phyloP scores from a whole-genome alignment of 768 basidiomycete species.

The Boletus reticuloceps region DNA sequence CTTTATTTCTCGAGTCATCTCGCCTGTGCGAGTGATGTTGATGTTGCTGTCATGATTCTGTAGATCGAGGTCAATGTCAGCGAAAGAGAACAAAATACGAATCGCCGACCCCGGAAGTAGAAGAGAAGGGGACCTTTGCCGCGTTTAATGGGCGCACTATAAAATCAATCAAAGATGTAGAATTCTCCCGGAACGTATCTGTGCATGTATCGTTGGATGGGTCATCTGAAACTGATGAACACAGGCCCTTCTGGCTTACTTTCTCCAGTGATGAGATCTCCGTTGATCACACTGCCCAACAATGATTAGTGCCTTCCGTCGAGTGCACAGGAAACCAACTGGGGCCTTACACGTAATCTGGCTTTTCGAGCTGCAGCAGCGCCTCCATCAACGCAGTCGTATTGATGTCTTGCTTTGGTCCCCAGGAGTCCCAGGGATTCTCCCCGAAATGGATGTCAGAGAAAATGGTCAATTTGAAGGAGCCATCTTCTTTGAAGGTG shows the following conservation, averaged over 20 bases:
- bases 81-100: neutral
- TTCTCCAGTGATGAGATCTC: constrained; percentile 74
- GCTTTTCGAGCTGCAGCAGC: constrained; percentile 55
- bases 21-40: constrained; percentile 69
- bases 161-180: constrained; percentile 62
- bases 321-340: neutral
- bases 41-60: constrained; percentile 74
- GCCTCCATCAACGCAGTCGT: constrained; percentile 57
- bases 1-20: constrained; percentile 59
- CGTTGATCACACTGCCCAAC: constrained; percentile 57
- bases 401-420: constrained; percentile 63
- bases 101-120: constrained; percentile 60
- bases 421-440: constrained; percentile 68
- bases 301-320: neutral
- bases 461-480: constrained; percentile 72
- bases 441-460: constrained; percentile 78
- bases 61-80: neutral
- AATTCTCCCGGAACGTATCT: constrained; percentile 69
- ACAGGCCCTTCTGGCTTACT: constrained; percentile 32
- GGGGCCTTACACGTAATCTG: constrained; percentile 62
- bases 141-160: constrained; percentile 60
- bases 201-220: neutral
- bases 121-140: constrained; percentile 60
- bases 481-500: constrained; percentile 54
- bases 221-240: neutral